Conservation (phyloP, 352 stramenopile genomes). For the Pythium periplocum region DNA sequence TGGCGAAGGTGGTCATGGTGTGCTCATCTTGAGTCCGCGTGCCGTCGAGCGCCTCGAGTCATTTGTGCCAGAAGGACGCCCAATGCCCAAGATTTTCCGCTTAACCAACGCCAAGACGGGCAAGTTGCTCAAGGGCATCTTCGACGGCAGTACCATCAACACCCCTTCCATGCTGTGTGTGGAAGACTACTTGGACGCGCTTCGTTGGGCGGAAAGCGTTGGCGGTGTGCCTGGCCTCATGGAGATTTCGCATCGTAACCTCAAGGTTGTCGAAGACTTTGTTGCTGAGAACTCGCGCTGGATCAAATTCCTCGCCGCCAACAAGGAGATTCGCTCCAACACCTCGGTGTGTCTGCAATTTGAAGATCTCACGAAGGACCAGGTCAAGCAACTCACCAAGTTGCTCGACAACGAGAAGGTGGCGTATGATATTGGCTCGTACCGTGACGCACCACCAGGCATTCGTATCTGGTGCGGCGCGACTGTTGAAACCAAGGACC, state of each 20-base stretch:
- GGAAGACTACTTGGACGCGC: constrained; percentile 98
- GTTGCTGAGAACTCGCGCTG: constrained; percentile 93
- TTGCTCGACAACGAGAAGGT: constrained; percentile 95
- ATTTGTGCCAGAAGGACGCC: constrained; percentile 85
- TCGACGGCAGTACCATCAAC: constrained; percentile 99
- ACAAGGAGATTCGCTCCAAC: constrained; percentile 91
- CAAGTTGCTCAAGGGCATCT: constrained; percentile 92
- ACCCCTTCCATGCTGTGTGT: constrained; percentile 99
- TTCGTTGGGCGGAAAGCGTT: constrained; percentile 94
- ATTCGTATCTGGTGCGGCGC: constrained; percentile 99
- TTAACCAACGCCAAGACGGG: constrained; percentile 96
- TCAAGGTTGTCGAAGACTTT: constrained; percentile 95
- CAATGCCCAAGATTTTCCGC: constrained; percentile 99
- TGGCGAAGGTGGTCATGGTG: constrained; percentile 96
- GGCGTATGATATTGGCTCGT: constrained; percentile 97
- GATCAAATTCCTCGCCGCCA: constrained; percentile 96
- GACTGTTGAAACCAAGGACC: constrained; percentile 97
- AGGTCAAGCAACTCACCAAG: constrained; percentile 97
- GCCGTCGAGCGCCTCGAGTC: constrained; percentile 96
- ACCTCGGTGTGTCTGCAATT: constrained; percentile 97
- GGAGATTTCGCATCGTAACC: constrained; percentile 91
- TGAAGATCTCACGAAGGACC: constrained; percentile 84
- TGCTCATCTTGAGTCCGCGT: constrained; percentile 95
- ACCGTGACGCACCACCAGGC: constrained; percentile 96
- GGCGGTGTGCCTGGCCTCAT: constrained; percentile 94